Conservation (phyloP, 768 basidiomycete genomes). For the Leucocoprinus sp. region DNA sequence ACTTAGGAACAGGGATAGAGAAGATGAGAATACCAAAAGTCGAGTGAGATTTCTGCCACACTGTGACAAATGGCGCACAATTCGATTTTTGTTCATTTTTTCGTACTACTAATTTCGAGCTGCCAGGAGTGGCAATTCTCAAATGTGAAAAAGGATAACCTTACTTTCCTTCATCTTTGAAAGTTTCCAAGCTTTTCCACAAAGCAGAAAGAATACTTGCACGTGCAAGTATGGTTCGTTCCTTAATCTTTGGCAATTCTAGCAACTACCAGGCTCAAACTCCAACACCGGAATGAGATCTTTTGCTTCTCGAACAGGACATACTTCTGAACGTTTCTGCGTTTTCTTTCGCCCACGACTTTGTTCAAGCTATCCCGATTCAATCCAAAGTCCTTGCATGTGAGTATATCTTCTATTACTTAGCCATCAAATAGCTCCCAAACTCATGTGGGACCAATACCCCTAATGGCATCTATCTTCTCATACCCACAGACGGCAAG, state of each 20-base stretch:
- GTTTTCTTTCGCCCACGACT: conserved; percentile 77
- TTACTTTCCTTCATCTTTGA: conserved; percentile 33
- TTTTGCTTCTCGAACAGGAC: conserved; percentile 46
- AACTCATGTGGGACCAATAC: conserved; percentile 79
- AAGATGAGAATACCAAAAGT: too few species aligned
- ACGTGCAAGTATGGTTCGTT: conserved; percentile 64
- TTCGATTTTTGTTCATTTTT: too few species aligned
- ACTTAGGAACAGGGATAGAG: too few species aligned
- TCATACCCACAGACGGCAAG: conserved; percentile 92
- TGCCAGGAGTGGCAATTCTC: too few species aligned
- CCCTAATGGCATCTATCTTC: conserved; percentile 90
- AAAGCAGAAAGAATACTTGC: conserved; percentile 50
- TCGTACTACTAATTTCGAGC: too few species aligned
- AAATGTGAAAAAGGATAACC: neutral
- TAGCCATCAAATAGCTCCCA: conserved; percentile 70
- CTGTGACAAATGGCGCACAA: too few species aligned
- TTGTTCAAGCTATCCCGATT: conserved; percentile 54
- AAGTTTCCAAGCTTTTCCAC: conserved; percentile 49
- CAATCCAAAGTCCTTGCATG: conserved; percentile 74
- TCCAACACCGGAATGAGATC: conserved; percentile 60
- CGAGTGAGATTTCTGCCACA: too few species aligned
- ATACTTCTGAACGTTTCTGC: conserved; percentile 62
- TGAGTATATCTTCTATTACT: conserved; percentile 55
- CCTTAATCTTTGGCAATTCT: conserved; percentile 63
- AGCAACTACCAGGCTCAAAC: conserved; percentile 81